Evolutionary conservation across 306 rosid genomes (phyloP).

Genomic region (Glycine soja): DNA sequence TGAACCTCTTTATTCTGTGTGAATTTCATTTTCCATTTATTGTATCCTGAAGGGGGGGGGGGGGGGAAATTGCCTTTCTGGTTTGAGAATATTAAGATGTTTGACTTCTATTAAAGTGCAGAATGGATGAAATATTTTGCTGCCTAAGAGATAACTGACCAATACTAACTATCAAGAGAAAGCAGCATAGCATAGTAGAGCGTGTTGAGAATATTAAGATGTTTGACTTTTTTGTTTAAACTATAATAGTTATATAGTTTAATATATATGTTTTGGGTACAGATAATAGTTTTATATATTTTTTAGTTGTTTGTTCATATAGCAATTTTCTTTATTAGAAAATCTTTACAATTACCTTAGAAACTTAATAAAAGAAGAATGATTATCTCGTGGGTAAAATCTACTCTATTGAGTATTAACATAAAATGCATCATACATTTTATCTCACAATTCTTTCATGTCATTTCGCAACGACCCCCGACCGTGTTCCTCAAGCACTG

Average conservation of each 20-base stretch:
- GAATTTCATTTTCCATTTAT: not conserved
- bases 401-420: not conserved
- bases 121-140: not conserved
- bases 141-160: not conserved
- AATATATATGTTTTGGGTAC: no score
- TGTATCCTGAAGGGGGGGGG: not conserved
- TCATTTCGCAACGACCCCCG: no score
- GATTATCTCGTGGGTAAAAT: not conserved
- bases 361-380: not conserved
- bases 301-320: not conserved
- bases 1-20: conserved; percentile 24
- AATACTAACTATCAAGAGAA: not conserved
- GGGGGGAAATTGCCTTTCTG: not conserved
- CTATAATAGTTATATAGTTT: no score
- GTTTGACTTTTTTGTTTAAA: no score
- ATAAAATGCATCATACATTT: no score
- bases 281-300: not conserved
- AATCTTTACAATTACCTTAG: not conserved
- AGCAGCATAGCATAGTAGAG: not conserved
- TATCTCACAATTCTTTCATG: no score
- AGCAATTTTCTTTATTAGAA: not conserved
- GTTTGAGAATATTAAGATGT: not conserved
- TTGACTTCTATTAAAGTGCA: not conserved
- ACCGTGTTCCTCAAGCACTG: no score
- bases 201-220: not conserved